Conservation (phyloP, 139 green algal genomes). For the Desmodesmus armatus region DNA sequence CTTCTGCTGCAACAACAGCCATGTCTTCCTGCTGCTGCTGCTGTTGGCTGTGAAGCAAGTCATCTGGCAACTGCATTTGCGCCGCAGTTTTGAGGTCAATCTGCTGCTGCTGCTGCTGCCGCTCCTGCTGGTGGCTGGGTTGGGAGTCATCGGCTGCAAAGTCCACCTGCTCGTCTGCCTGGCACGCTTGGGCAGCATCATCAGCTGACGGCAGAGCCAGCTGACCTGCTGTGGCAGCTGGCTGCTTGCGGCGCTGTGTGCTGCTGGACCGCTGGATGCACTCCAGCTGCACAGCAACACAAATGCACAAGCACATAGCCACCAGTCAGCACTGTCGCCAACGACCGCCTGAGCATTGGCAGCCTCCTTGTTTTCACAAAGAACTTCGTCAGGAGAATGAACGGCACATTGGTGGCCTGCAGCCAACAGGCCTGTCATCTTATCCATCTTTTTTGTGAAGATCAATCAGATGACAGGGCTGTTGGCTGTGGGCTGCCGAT, state of each 20-base stretch:
- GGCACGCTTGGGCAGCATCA: neutral
- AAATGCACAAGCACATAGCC: too few species aligned
- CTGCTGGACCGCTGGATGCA: neutral
- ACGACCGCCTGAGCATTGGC: too few species aligned
- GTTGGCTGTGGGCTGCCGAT: too few species aligned
- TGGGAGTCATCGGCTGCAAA: neutral
- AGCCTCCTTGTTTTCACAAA: too few species aligned
- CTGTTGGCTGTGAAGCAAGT: neutral
- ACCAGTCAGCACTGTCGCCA: too few species aligned
- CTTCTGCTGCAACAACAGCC: neutral
- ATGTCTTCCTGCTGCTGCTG: neutral
- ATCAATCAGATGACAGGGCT: too few species aligned
- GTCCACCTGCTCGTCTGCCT: conserved; percentile 5
- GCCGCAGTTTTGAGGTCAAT: too few species aligned
- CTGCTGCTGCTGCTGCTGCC: conserved; percentile 24
- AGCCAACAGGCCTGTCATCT: too few species aligned
- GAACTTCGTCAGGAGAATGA: too few species aligned
- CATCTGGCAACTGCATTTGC: neutral
- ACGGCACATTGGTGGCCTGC: too few species aligned
- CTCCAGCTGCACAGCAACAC: too few species aligned
- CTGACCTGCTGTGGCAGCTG: neutral
- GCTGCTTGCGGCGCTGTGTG: conserved; percentile 7
- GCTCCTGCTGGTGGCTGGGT: conserved; percentile 1
- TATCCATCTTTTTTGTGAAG: too few species aligned
- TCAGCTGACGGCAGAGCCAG: neutral